phyloP scores from a whole-genome alignment of 208 protist species.

The Crithidia expoeki region DNA sequence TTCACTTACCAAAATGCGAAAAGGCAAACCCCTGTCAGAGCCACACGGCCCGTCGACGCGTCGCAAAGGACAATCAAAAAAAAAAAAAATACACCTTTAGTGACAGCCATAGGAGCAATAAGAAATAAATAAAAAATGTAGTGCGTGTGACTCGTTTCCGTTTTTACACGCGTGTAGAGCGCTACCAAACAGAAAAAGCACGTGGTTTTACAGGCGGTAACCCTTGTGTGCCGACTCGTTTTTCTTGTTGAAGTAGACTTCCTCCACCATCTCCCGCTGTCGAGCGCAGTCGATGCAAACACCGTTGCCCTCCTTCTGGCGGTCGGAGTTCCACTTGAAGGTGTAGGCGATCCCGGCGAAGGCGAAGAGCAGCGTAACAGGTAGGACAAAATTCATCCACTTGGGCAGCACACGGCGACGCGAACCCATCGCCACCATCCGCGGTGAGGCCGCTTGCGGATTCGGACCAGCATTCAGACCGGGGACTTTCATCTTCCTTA shows the following conservation, averaged over 20 bases:
- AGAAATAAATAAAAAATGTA: too few species aligned
- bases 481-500: constrained; percentile 32
- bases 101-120: too few species aligned
- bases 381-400: constrained; percentile 45
- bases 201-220: constrained; percentile 44
- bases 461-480: constrained; percentile 28
- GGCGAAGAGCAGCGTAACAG: constrained; percentile 65
- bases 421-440: constrained; percentile 32
- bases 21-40: too few species aligned
- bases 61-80: too few species aligned
- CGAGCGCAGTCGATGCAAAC: constrained; percentile 81
- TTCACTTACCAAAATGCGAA: not conserved
- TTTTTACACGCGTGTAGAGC: too few species aligned
- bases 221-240: constrained; percentile 50
- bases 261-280: constrained; percentile 85
- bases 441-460: constrained; percentile 26
- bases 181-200: not conserved
- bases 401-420: constrained; percentile 3
- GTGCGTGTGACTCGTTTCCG: too few species aligned
- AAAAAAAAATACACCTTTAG: not conserved
- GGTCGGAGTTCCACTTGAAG: constrained; percentile 70
- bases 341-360: constrained; percentile 68
- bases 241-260: constrained; percentile 78
- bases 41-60: too few species aligned
- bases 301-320: constrained; percentile 68